Base-by-base conservation (phyloP, 2,329 filamentous ascomycete species). In the Rhinocladiella similis region DNA sequence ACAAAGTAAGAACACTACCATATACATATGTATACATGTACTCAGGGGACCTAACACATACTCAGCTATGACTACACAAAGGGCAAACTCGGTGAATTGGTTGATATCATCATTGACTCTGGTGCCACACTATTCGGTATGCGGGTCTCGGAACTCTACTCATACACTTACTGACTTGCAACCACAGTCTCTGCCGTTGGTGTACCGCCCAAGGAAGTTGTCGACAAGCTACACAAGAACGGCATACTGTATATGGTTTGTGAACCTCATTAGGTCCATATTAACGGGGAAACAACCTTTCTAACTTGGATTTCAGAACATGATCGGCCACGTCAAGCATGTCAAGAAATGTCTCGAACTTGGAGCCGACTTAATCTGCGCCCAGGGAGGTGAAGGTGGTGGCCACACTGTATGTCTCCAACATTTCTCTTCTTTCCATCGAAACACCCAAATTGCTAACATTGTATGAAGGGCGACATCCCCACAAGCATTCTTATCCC, bases 291-390 rank as follows among this genome's bases (percentile, higher is more conserved):
- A 7, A 2, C 29, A 12, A 33, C 3, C 5, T 9, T 20, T 27
- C 55, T 57, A 45, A 54, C 57, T 51, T 29, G 18, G 10, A 12
- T 19, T 96, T 95, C 83, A 97, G 94, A 99, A 99, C 87, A 99
- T 99, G 94, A 92, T 99, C 73, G 94, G 94, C 65, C 94, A 99
- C 83, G 93, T 94, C 71, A 99, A 99, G 86, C 94, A 99, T 79
- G 93, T 96, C 63, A 84, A 91, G 77, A 99, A 97, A 83, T 95
- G 91, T 76, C 83, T 99, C 61, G 91, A 93, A 49, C 83, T 92
- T 57, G 94, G 92, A 64, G 90, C 87, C 67, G 94, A 99, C 76
- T 89, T 99, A 69, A 97, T 99, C 79, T 97, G 93, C 80, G 94
- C 94, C 50, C 94, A 99, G 80, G 94, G 94, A 72, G 93, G 94